Percentiles rank a stretch among this genome's conserved stretches.
Conservation (phyloP, 495 filamentous ascomycete species). For the Baudoinia panamericana region DNA sequence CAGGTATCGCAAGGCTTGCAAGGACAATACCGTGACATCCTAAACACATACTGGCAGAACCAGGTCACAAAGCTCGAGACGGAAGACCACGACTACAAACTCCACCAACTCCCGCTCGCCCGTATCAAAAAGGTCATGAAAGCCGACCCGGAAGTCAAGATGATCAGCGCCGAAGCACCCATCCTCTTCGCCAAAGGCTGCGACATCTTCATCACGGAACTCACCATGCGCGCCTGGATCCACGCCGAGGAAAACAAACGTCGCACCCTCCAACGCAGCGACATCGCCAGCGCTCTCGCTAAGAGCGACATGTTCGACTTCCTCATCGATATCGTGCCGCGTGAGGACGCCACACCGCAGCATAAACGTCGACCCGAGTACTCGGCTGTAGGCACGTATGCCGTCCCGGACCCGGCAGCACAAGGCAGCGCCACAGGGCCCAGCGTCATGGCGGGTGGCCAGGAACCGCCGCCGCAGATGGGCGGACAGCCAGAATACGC, state of each 20-base stretch:
- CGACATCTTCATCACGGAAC: constrained; percentile 97
- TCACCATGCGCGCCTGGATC: constrained; percentile 99
- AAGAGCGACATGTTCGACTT: constrained; percentile 99
- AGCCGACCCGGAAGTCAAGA: constrained; percentile 96
- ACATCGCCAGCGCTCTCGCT: constrained; percentile 86
- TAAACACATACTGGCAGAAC: constrained; percentile 98
- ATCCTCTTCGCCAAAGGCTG: constrained; percentile 98
- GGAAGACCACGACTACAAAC: constrained; percentile 94
- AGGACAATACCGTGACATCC: constrained; percentile 86
- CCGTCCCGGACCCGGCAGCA: constrained; percentile 10
- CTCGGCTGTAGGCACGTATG: constrained; percentile 35
- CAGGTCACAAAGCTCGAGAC: constrained; percentile 87
- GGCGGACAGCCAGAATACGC: constrained; percentile 43
- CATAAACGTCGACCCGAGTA: constrained; percentile 62
- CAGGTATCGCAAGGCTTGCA: constrained; percentile 91
- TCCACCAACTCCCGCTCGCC: constrained; percentile 87
- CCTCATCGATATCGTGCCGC: constrained; percentile 93
- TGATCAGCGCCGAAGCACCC: constrained; percentile 97
- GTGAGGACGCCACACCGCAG: constrained; percentile 73
- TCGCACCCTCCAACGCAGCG: constrained; percentile 83
- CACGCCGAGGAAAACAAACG: constrained; percentile 98
- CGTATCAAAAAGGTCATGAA: constrained; percentile 99
- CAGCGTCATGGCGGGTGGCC: constrained; percentile 29
- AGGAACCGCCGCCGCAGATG: constrained; percentile 52
- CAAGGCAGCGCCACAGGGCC: constrained; percentile 12